These are phyloP conservation scores for Cutaneotrichosporon sp. DNA, from an alignment of 1,284 basidiomycete genomes.

Conservation along the genomic window DNA sequence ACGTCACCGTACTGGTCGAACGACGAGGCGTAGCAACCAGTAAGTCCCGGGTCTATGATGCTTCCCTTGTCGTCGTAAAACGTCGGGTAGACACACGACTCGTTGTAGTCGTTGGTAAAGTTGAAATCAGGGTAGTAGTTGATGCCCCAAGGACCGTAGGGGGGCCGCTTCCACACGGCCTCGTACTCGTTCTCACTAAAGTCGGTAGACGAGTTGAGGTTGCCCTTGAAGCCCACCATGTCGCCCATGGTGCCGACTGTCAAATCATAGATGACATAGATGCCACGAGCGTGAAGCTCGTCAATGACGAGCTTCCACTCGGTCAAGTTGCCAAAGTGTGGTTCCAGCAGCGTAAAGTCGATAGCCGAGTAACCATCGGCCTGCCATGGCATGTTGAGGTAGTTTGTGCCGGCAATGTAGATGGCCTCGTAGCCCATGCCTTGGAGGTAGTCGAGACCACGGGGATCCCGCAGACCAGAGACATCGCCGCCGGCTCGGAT, in stretches of 20 bases:
- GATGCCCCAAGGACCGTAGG: slow-evolving; percentile 76
- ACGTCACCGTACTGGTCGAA: slow-evolving; percentile 92
- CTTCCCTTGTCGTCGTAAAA: slow-evolving; percentile 73
- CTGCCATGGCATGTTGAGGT: slow-evolving; percentile 91
- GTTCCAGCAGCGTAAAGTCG: slow-evolving; percentile 81
- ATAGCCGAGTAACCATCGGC: slow-evolving; percentile 90
- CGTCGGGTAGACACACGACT: slow-evolving; percentile 65
- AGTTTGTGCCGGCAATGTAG: slow-evolving; percentile 84
- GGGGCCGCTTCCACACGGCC: slow-evolving; percentile 68
- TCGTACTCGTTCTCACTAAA: slow-evolving; percentile 70
- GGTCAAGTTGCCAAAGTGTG: slow-evolving; percentile 75
- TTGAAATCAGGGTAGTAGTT: slow-evolving; percentile 74
- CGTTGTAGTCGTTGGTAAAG: slow-evolving; percentile 56
- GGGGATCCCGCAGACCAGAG: slow-evolving; percentile 61
- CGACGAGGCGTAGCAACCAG: slow-evolving; percentile 71
- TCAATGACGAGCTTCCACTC: slow-evolving; percentile 73
- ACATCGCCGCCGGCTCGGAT: slow-evolving; percentile 81
- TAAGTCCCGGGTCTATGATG: slow-evolving; percentile 55
- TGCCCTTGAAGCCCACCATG: slow-evolving; percentile 69
- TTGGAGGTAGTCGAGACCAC: slow-evolving; percentile 70
- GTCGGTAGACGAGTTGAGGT: slow-evolving; percentile 64
- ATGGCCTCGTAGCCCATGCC: slow-evolving; percentile 78
- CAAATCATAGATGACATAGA: slow-evolving; percentile 88
- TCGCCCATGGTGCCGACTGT: slow-evolving; percentile 88
- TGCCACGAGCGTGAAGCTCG: slow-evolving; percentile 66